Percentiles rank a stretch among this genome's conserved stretches.
Evolutionary conservation across 768 basidiomycete species (phyloP).

Genomic region (Lyophyllum semitale): DNA sequence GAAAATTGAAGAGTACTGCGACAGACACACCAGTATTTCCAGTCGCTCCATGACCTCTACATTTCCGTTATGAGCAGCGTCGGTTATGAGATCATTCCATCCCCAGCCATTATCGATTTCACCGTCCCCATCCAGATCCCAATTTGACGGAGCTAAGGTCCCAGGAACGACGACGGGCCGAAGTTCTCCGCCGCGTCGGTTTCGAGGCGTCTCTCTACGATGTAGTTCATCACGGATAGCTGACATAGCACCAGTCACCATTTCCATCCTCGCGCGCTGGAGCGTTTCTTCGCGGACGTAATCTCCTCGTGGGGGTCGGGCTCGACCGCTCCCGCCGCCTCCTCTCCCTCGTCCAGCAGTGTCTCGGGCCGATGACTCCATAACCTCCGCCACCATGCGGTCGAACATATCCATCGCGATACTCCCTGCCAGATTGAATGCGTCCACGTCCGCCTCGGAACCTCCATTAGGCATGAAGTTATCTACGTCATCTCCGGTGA

Average conservation of each 20-base stretch:
- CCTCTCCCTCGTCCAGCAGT: neutral
- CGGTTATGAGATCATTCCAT: constrained; percentile 18
- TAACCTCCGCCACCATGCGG: constrained; percentile 11
- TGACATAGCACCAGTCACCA: constrained; percentile 16
- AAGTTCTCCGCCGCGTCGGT: neutral
- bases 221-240: constrained; percentile 15
- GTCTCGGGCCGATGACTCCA: constrained; percentile 5
- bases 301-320: neutral
- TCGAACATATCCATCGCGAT: constrained; percentile 19
- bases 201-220: neutral
- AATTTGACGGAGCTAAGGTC: constrained; percentile 2
- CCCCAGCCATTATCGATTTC: constrained; percentile 12
- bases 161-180: constrained; percentile 9
- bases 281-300: neutral
- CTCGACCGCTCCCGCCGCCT: neutral
- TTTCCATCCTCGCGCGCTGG: constrained; percentile 10
- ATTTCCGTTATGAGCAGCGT: constrained; percentile 16
- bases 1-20: neutral
- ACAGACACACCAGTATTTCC: constrained; percentile 29
- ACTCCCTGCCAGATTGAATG: constrained; percentile 7
- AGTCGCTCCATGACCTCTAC: constrained; percentile 29
- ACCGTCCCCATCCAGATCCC: constrained; percentile 14
- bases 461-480: neutral
- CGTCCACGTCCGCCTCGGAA: constrained; percentile 1
- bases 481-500: neutral